Evolutionary conservation across 345 rosid genomes (phyloP).

Genomic region (Orychophragmus violaceus): DNA sequence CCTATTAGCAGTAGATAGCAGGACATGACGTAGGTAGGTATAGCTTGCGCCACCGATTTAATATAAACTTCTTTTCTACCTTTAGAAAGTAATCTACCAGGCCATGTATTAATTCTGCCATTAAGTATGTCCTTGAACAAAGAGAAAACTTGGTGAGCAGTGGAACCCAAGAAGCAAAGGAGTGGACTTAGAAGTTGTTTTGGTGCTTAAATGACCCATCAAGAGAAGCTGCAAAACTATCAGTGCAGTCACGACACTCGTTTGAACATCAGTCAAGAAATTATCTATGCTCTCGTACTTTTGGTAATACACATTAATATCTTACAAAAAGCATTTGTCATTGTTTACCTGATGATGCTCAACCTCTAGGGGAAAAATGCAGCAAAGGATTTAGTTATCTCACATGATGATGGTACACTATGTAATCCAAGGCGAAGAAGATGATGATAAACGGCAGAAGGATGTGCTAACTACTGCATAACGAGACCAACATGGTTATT

Average conservation of each 20-base stretch:
- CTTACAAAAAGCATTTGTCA: slow-evolving; percentile 33
- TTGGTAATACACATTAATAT: slow-evolving; percentile 85
- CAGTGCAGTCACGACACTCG: slow-evolving; percentile 64
- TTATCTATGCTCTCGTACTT: slow-evolving; percentile 93
- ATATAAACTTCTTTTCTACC: no score
- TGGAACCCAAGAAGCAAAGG: slow-evolving; percentile 76
- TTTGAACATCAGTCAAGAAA: slow-evolving; percentile 93
- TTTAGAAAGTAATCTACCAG: no score
- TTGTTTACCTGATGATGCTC: slow-evolving; percentile 1
- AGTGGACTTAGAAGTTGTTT: slow-evolving; percentile 73
- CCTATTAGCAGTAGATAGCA: no score
- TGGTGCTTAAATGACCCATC: slow-evolving; percentile 87
- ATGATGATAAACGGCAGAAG: slow-evolving; percentile 86
- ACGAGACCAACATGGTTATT: slow-evolving; percentile 87
- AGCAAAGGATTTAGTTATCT: background rate
- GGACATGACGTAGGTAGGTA: no score
- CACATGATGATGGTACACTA: slow-evolving; percentile 94
- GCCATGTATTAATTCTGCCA: no score
- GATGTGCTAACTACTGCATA: slow-evolving; percentile 78
- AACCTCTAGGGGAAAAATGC: background rate
- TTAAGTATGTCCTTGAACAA: no score
- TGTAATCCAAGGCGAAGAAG: slow-evolving; percentile 66
- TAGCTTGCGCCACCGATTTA: no score
- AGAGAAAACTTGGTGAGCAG: no score
- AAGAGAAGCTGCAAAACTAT: slow-evolving; percentile 70